Base-by-base conservation (phyloP, 1,139 yeast species). In the Yamadazyma pseudoaaseri region DNA sequence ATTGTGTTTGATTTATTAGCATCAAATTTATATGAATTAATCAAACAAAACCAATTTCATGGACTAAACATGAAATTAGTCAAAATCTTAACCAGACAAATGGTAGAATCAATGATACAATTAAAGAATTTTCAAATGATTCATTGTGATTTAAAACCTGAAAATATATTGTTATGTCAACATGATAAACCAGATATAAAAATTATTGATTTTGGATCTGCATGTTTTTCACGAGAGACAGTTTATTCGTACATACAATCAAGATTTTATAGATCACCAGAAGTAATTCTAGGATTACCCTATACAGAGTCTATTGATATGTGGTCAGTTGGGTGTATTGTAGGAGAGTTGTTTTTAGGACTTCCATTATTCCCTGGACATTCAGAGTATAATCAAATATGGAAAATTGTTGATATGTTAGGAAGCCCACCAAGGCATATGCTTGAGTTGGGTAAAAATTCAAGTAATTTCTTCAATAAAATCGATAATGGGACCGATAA, bases 261-360 rank as follows among this genome's bases (percentile, higher is more conserved):
- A 6, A 70, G 99, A 37, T 94, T 92, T 55, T 94, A 94, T 59
- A 72, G 99, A 41, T 86, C 96, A 1, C 99, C 99, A 0, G 99
- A 92, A 56, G 96, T 92, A 13, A 78, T 92, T 3, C 62, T 92
- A 20, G 98, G 99, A 0, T 68, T 92, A 30, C 96, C 96, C 4
- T 85, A 84, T 49, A 85, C 96, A 0, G 81, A 95, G 14, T 81
- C 96, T 6, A 92, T 92, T 38, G 99, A 92, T 58, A 89, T 92
- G 90, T 92, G 99, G 99, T 89, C 97, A 2, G 66, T 92, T 29
- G 99, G 98, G 2, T 92, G 99, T 64, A 92, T 94, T 35, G 83
- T 90, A 22, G 97, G 96, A 1, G 99, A 92, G 56, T 64, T 92
- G 35, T 92, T 89, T 50, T 62, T 92, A 36, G 99, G 99, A 1